These are phyloP conservation scores for Globisporangium sylvaticum DNA, from an alignment of 352 stramenopile species.

Conservation along the genomic window DNA sequence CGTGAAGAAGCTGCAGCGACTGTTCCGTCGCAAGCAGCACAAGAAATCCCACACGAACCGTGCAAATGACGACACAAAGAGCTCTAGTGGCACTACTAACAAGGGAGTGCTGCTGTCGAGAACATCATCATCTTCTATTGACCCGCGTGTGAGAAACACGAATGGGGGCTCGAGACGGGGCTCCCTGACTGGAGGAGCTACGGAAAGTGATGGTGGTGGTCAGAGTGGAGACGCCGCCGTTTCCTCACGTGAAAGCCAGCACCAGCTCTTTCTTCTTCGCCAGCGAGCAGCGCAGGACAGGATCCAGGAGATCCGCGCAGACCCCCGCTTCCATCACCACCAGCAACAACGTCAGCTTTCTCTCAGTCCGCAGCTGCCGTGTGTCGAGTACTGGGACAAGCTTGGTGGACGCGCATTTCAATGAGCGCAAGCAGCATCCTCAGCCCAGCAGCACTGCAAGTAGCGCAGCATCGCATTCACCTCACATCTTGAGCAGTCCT, in stretches of 20 bases:
- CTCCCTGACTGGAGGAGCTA: neutral
- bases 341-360: neutral
- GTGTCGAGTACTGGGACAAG: constrained; percentile 58
- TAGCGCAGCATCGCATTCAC: neutral
- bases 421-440: constrained; percentile 28
- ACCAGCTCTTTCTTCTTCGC: constrained; percentile 12
- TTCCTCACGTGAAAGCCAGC: neutral
- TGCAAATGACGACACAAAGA: neutral
- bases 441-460: constrained; percentile 6
- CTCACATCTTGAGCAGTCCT: neutral
- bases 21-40: constrained; percentile 49
- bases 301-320: constrained; percentile 26
- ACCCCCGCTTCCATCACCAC: constrained; percentile 12
- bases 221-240: neutral
- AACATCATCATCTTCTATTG: neutral
- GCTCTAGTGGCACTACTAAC: neutral
- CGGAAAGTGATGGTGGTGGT: neutral
- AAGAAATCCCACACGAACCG: neutral
- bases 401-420: constrained; percentile 46
- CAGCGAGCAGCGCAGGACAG: constrained; percentile 11
- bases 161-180: neutral
- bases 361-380: constrained; percentile 21
- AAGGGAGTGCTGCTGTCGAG: neutral
- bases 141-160: neutral
- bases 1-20: constrained; percentile 50